Conservation (phyloP, 2,329 filamentous ascomycete genomes). For the Colletotrichum incanum region DNA sequence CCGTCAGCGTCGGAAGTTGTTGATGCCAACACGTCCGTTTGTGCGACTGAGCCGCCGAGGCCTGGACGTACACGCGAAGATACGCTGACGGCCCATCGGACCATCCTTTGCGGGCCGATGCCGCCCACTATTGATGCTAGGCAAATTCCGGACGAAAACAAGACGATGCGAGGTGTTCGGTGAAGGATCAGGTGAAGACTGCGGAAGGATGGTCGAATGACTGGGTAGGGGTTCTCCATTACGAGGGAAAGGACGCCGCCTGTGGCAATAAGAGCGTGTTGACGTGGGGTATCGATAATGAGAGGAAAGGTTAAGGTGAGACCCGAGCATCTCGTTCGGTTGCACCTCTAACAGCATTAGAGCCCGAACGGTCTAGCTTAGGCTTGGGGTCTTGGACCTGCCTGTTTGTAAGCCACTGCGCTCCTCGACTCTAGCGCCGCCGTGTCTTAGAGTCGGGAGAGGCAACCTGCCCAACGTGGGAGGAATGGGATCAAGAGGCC, state of each 20-base stretch:
- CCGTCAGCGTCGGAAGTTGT: background rate
- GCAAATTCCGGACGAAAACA: background rate
- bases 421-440: constrained; percentile 9
- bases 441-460: constrained; percentile 5
- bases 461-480: constrained; percentile 34
- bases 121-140: background rate
- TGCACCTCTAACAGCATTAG: background rate
- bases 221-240: background rate
- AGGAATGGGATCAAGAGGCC: background rate
- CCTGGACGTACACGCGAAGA: too few relatives aligned
- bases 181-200: constrained; percentile 23
- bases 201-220: background rate
- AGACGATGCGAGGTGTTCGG: constrained; percentile 9
- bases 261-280: background rate
- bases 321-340: background rate
- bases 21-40: background rate
- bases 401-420: constrained; percentile 22
- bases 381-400: constrained; percentile 10
- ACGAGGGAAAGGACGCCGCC: background rate
- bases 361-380: background rate
- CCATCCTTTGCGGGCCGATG: constrained; percentile 25
- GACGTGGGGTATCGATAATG: constrained; percentile 26
- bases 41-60: background rate
- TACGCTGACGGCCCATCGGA: background rate
- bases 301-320: background rate